These are phyloP conservation scores for Striga asiatica DNA, from an alignment of 257 asterid genomes.

Conservation along the genomic window DNA sequence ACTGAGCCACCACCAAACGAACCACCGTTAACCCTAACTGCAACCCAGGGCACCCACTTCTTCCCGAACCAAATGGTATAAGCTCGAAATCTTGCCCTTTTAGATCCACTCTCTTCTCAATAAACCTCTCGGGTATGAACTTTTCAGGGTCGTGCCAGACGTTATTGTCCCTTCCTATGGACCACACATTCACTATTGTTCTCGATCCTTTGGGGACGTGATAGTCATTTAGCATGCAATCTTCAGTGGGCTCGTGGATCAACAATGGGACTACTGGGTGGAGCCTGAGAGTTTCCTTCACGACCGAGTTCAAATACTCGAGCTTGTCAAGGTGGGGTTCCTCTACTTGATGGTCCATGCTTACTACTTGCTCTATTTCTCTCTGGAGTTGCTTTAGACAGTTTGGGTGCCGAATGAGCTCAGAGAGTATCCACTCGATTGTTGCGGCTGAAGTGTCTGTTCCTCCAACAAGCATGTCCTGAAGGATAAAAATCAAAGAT, in stretches of 20 bases:
- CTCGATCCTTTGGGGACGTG: slow-evolving; percentile 17
- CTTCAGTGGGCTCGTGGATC: slow-evolving; percentile 16
- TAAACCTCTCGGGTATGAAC: slow-evolving; percentile 23
- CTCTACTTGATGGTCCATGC: slow-evolving; percentile 14
- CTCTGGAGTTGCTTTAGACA: slow-evolving; percentile 12
- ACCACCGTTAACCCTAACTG: slow-evolving; percentile 20
- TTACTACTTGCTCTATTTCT: slow-evolving; percentile 16
- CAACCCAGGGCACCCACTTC: slow-evolving; percentile 30
- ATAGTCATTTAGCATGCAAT: slow-evolving; percentile 13
- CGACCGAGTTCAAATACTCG: slow-evolving; percentile 15
- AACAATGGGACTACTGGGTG: slow-evolving; percentile 16
- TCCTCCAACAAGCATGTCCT: slow-evolving; percentile 22
- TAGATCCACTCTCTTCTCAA: slow-evolving; percentile 11
- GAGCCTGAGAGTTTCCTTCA: slow-evolving; percentile 24
- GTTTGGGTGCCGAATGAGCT: slow-evolving; percentile 8
- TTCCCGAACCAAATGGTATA: slow-evolving; percentile 23
- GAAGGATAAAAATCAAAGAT: not conserved
- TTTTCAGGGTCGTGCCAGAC: slow-evolving; percentile 18
- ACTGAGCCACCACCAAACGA: slow-evolving; percentile 18
- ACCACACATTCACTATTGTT: slow-evolving; percentile 14
- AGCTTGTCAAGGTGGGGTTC: slow-evolving; percentile 23
- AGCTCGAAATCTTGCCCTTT: slow-evolving; percentile 21
- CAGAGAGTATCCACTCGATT: slow-evolving; percentile 16
- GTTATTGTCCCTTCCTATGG: slow-evolving; percentile 22
- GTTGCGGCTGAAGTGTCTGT: slow-evolving; percentile 7